A percentile compares a stretch with the other conserved stretches of the same genome.
phyloP scores from a whole-genome alignment of 108 stramenopile genomes.

The Discostella stelligeroides region DNA sequence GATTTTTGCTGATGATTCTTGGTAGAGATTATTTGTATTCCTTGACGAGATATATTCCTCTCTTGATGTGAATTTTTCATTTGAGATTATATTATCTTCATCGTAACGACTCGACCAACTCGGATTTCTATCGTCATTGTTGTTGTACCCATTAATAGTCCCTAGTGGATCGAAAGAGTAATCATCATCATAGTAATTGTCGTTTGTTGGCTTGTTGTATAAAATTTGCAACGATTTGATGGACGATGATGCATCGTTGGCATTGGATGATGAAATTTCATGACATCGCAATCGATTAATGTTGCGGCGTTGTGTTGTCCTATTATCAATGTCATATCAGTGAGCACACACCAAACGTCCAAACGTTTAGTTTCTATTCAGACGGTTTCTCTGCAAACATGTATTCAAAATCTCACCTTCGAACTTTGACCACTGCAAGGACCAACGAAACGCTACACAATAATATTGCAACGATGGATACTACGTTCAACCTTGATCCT shows the following conservation, averaged over 20 bases:
- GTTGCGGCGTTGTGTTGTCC: constrained; percentile 27
- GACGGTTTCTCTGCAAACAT: not conserved
- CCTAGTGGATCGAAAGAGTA: constrained; percentile 44
- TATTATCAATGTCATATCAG: not conserved
- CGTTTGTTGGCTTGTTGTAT: not conserved
- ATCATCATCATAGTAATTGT: constrained; percentile 20
- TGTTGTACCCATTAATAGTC: constrained; percentile 7
- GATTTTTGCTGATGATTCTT: too few relatives aligned
- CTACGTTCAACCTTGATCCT: constrained; percentile 22
- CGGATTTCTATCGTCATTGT: not conserved
- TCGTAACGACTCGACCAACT: not conserved
- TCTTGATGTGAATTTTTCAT: not conserved
- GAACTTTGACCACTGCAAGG: constrained; percentile 14
- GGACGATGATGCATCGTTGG: not conserved
- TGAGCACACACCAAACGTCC: too few relatives aligned
- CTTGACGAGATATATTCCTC: too few relatives aligned
- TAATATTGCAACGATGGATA: constrained; percentile 37
- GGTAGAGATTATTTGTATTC: too few relatives aligned
- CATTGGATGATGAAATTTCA: constrained; percentile 27
- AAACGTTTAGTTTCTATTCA: too few relatives aligned
- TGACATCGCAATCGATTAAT: constrained; percentile 30
- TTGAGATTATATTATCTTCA: not conserved
- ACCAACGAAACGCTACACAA: constrained; percentile 23
- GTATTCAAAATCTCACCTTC: constrained; percentile 15
- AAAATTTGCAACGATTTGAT: constrained; percentile 10